phyloP scores from a whole-genome alignment of 2,329 filamentous ascomycete species.

The Cladosporium phlei region DNA sequence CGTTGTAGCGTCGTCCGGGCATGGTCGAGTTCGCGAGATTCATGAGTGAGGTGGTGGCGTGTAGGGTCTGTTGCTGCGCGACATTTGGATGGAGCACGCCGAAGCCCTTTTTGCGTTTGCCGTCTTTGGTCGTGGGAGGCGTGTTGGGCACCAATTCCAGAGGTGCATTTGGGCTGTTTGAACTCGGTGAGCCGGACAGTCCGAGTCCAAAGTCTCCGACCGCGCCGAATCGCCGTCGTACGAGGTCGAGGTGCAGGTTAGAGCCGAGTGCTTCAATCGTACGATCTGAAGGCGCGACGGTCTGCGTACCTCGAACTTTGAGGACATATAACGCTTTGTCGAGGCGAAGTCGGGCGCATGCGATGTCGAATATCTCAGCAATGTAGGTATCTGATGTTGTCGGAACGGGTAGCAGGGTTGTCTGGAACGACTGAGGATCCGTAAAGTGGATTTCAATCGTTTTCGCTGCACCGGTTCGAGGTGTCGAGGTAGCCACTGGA shows the following conservation, averaged over 20 bases:
- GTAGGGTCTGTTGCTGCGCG: constrained; percentile 36
- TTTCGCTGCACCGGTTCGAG: constrained; percentile 64
- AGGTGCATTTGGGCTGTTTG: constrained; percentile 64
- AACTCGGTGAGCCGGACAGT: constrained; percentile 64
- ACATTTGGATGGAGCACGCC: constrained; percentile 57
- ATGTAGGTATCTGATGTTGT: constrained; percentile 80
- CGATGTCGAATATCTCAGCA: constrained; percentile 72
- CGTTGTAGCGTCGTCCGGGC: constrained; percentile 59
- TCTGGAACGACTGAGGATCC: constrained; percentile 61
- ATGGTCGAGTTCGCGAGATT: constrained; percentile 8
- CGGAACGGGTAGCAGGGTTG: constrained; percentile 65
- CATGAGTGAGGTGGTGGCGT: constrained; percentile 9
- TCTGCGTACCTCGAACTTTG: constrained; percentile 69
- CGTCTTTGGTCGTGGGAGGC: constrained; percentile 32
- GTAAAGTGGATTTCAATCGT: constrained; percentile 68
- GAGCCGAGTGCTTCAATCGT: constrained; percentile 75
- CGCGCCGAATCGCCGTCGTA: constrained; percentile 68
- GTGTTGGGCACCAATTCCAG: constrained; percentile 48
- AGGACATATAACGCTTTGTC: constrained; percentile 77
- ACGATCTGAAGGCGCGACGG: constrained; percentile 70
- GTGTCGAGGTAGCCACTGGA: constrained; percentile 42
- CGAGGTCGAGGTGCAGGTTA: constrained; percentile 68
- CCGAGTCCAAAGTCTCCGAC: constrained; percentile 61
- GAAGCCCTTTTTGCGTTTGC: constrained; percentile 26
- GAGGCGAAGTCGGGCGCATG: constrained; percentile 70